Evolutionary conservation across 371 early-diverging fungal species (phyloP).

Genomic region (Mucor piriformis): DNA sequence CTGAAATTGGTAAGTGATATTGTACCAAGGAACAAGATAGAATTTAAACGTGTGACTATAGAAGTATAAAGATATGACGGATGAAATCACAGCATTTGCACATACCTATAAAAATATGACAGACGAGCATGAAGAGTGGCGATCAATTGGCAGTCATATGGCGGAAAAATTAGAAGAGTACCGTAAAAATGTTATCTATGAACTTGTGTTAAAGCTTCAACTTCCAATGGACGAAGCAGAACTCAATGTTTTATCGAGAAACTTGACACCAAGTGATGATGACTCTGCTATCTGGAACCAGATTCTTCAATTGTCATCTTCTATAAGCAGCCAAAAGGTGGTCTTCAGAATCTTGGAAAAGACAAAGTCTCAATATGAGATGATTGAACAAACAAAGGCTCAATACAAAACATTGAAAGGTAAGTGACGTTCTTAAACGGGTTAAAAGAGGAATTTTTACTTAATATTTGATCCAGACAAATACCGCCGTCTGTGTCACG

Average conservation of each 20-base stretch:
- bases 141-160: conserved; percentile 35
- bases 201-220: conserved; percentile 46
- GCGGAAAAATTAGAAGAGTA: conserved; percentile 45
- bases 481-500: conserved; percentile 40
- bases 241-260: conserved; percentile 31
- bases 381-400: conserved; percentile 39
- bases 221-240: conserved; percentile 46
- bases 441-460: neutral
- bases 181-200: conserved; percentile 37
- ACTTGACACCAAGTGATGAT: conserved; percentile 31
- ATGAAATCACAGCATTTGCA: conserved; percentile 22
- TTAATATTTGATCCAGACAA: conserved; percentile 42
- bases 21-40: too few species aligned
- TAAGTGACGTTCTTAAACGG: too few species aligned
- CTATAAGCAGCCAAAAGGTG: conserved; percentile 36
- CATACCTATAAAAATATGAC: conserved; percentile 24
- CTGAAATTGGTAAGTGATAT: too few species aligned
- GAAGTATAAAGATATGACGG: conserved; percentile 15
- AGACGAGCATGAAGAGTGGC: conserved; percentile 37
- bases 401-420: conserved; percentile 47
- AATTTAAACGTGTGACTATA: neutral
- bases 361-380: conserved; percentile 50
- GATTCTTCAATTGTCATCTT: conserved; percentile 32
- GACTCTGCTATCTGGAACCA: conserved; percentile 42
- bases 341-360: conserved; percentile 44